These are phyloP conservation scores for Eutrema salsugineum DNA, from an alignment of 441 rosid species.

Conservation along the genomic window DNA sequence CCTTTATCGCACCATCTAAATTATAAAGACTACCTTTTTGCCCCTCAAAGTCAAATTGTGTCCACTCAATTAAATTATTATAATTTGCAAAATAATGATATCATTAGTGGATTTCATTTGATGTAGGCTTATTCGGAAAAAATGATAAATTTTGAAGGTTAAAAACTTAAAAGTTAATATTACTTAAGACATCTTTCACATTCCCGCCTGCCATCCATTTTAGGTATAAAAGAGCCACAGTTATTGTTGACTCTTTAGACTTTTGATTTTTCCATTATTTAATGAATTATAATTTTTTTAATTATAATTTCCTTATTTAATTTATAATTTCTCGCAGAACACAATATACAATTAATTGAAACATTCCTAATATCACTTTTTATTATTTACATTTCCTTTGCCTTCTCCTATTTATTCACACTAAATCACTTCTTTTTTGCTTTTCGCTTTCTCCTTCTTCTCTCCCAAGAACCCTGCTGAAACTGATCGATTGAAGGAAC, in stretches of 20 bases:
- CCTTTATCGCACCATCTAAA: constrained; percentile 28
- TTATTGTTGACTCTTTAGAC: constrained; percentile 31
- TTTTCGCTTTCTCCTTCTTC: constrained; percentile 27
- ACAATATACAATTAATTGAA: constrained; percentile 23
- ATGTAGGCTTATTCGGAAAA: background rate
- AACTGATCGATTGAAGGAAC: constrained; percentile 15
- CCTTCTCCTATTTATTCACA: constrained; percentile 26
- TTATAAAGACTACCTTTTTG: constrained; percentile 16
- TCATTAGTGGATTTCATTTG: background rate
- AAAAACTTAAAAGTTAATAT: background rate
- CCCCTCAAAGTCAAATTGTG: constrained; percentile 10
- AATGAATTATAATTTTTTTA: background rate
- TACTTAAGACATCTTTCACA: constrained; percentile 4
- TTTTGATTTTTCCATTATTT: constrained; percentile 26
- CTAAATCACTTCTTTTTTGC: constrained; percentile 25
- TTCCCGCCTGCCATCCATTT: constrained; percentile 20
- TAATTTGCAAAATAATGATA: constrained; percentile 17
- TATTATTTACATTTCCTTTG: background rate
- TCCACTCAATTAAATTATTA: background rate
- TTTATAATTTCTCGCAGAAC: background rate
- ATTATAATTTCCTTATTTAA: constrained; percentile 4
- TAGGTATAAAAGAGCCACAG: constrained; percentile 27
- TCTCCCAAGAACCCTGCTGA: constrained; percentile 23
- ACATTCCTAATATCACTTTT: constrained; percentile 23
- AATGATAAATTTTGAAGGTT: background rate